Conservation (phyloP, 768 basidiomycete genomes). For the Lactifluus piperatus region DNA sequence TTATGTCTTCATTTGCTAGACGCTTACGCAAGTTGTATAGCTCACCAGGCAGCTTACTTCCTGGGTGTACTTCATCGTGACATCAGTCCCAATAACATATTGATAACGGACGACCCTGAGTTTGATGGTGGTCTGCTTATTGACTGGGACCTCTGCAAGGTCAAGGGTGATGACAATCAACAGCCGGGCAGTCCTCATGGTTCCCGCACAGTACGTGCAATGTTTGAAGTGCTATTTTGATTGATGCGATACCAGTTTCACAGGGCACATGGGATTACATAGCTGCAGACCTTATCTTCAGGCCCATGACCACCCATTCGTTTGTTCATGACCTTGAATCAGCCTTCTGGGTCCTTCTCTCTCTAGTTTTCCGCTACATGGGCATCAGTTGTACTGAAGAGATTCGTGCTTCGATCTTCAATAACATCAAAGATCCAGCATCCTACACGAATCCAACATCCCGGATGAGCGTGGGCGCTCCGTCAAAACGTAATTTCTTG, state of each 20-base stretch:
- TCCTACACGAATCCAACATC: no score
- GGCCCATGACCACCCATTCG: no score
- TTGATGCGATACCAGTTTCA: no score
- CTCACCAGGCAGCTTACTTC: neutral
- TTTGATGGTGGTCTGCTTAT: neutral
- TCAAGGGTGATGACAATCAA: neutral
- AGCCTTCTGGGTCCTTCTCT: neutral
- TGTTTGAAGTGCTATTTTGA: neutral
- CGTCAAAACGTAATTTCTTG: no score
- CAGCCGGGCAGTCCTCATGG: no score
- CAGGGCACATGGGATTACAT: no score
- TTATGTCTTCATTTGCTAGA: neutral
- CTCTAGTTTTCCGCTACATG: neutral
- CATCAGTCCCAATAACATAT: neutral
- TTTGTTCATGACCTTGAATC: neutral
- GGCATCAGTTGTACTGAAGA: no score
- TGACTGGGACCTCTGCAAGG: neutral
- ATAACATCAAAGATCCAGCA: no score
- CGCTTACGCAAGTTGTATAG: neutral
- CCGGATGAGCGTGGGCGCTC: no score
- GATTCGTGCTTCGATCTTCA: no score
- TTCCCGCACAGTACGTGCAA: neutral
- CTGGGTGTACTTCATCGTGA: slow-evolving; percentile 4
- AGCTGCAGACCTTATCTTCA: neutral
- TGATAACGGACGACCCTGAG: neutral